Base-by-base conservation (phyloP, 106 monocot species). In the Acorus gramineus region DNA sequence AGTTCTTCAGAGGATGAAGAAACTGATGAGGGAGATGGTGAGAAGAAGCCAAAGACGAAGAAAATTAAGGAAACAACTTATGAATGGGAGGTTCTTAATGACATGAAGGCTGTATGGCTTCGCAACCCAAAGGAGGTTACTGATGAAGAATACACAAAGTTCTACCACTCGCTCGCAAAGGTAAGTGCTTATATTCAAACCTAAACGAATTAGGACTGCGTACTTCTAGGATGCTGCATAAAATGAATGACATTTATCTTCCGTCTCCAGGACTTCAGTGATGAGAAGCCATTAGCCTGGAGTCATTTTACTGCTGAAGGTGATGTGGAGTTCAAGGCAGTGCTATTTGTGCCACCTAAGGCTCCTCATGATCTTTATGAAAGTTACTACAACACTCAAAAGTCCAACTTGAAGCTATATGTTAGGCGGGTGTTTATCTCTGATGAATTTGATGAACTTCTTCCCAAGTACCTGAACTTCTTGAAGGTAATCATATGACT, bases 361-460 rank as follows among this genome's bases (percentile, higher is more conserved):
- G 96, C 96, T 71, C 96, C 96, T 11, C 78, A 88, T 63, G 96
- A 98, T 78, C 83, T 98, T 42, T 98, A 98, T 66, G 96, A 98
- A 74, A 98, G 96, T 65, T 98, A 98, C 73, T 98, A 98, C 73
- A 95, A 95, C 62, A 45, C 57, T 42, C 69, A 85, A 48, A 91
- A 92, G 60, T 84, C 96, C 63, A 98, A 86, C 73, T 79, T 98
- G 69, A 98, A 98, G 73, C 66, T 98, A 56, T 98, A 82, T 81
- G 96, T 98, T 50, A 73, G 96, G 61, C 74, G 96, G n/a, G 96
- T 98, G 55, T 98, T 98, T 73, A 98, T 98, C 62, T 98, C 96
- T 4, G 96, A 98, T 64, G 96, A 98, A 74, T 98, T 90, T 58
- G 85, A 87, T 73, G 96, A 98, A 6, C 91, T 98, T 69, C 87